Conservation (phyloP, 148 eudicot genomes). For the Rhododendron simsii region DNA sequence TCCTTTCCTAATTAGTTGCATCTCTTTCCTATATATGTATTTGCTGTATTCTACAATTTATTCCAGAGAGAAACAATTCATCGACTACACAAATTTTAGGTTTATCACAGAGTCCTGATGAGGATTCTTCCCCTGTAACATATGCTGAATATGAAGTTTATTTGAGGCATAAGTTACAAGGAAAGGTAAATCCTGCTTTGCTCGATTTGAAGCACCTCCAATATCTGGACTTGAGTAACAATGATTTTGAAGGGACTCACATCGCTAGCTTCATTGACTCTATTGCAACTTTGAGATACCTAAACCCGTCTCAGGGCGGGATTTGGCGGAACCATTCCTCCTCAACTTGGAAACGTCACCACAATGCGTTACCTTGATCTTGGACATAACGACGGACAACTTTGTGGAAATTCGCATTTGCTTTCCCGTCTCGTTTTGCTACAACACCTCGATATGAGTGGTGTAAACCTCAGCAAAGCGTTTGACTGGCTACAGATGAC, state of each 20-base stretch:
- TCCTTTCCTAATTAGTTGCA: no score
- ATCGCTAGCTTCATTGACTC: constrained; percentile 22
- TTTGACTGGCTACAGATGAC: neutral
- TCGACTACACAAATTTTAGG: no score
- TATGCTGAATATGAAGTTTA: neutral
- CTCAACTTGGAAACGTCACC: constrained; percentile 14
- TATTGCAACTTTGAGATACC: constrained; percentile 13
- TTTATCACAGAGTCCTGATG: no score
- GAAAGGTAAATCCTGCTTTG: neutral
- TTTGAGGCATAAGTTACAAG: neutral
- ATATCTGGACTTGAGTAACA: neutral
- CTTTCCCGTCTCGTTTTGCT: neutral
- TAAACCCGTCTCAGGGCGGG: neutral
- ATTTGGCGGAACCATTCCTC: neutral
- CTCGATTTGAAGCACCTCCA: neutral
- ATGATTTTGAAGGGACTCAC: no score
- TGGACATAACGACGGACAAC: neutral
- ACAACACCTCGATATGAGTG: neutral
- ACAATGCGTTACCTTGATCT: neutral
- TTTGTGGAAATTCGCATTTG: neutral
- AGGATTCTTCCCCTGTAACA: no score
- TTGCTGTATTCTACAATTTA: no score
- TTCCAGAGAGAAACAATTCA: no score
- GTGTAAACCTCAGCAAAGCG: neutral
- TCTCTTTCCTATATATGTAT: no score